Evolutionary conservation across 2,329 filamentous ascomycete species (phyloP), one percentile per base, ranked within the genome.

Genomic region (Stylonectria norvegica): DNA sequence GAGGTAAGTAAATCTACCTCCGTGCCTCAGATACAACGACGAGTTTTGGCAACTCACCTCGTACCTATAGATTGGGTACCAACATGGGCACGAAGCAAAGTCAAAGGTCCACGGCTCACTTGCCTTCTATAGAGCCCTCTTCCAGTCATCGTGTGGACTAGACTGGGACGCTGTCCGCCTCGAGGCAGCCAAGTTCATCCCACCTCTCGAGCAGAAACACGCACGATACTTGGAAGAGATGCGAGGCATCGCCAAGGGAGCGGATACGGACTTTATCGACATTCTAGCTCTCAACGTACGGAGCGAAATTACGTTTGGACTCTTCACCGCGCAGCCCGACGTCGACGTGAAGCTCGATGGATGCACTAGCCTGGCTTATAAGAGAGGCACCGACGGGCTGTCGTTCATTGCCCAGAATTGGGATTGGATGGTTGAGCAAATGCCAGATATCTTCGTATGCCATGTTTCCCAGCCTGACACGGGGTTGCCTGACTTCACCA

Each of bases 371-470:
- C 47, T 79, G 10, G 66, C 66, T 2, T 77, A 18, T 32, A 5
- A 14, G 70, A 66, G 57, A 63, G 8, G 67, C 65, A 0, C 34
- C 38, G 0, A 30, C 14, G n/a, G n/a, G n/a, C 36, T 43, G 4
- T 41, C 46, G 6, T 72, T 69, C 42, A 56, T 81, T 4, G 68
- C 65, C 1, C 78, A 81, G 60, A 81, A 80, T 40, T 82, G 78
- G 78, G 76, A 81, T 48, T 83, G 80, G 78, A 36, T 50, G 20
- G 34, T 35, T n/a, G 68, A 70, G 53, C 75, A 82, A 42, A 68
- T 67, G 15, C 48, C 60, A 9, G 78, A 78, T 46, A 61, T 79
- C 0, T 57, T 79, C 33, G 50, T 71, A 20, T 66, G 71, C 14
- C 67, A 67, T 25, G 71, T 78, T 34, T 54, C 58, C 1, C 69